Percentiles rank a stretch among this genome's conserved stretches.
Evolutionary conservation across 164 flowering plant species (phyloP).

Genomic region (Amborella trichopoda): DNA sequence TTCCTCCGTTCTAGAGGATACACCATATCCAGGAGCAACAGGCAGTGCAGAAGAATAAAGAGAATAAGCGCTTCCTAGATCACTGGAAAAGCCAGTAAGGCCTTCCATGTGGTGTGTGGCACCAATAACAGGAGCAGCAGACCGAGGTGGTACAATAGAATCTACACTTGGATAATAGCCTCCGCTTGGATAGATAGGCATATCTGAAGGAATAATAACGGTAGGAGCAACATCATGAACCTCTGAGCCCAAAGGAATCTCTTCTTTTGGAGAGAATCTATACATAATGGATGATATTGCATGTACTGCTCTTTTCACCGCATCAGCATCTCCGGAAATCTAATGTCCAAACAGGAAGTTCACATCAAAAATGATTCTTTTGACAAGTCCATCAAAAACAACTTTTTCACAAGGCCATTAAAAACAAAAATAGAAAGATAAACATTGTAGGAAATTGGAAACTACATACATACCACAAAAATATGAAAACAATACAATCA

Average conservation of each 20-base stretch:
- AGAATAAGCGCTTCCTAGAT: slow-evolving; percentile 61
- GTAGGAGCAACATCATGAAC: slow-evolving; percentile 32
- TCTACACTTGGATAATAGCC: slow-evolving; percentile 70
- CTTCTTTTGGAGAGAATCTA: slow-evolving; percentile 81
- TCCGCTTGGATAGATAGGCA: slow-evolving; percentile 57
- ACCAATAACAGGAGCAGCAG: slow-evolving; percentile 50
- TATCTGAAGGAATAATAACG: slow-evolving; percentile 86
- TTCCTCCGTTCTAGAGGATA: slow-evolving; percentile 52
- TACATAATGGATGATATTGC: slow-evolving; percentile 86
- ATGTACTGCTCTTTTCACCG: slow-evolving; percentile 73
- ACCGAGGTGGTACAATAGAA: slow-evolving; percentile 36
- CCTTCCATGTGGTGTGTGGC: slow-evolving; percentile 39
- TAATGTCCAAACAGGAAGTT: no score
- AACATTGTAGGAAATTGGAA: no score
- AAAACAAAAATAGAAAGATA: no score
- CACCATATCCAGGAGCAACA: slow-evolving; percentile 56
- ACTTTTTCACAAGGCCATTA: no score
- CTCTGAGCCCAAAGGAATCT: slow-evolving; percentile 73
- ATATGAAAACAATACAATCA: no score
- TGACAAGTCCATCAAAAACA: no score
- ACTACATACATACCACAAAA: no score
- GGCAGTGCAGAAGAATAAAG: slow-evolving; percentile 60
- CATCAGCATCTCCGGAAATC: slow-evolving; percentile 73
- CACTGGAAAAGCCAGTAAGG: slow-evolving; percentile 40
- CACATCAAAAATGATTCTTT: no score